Percentiles rank a stretch among this genome's conserved stretches.
These are phyloP conservation scores for Schwanniomyces sp. DNA, from an alignment of 805 yeast species.

Conservation along the genomic window DNA sequence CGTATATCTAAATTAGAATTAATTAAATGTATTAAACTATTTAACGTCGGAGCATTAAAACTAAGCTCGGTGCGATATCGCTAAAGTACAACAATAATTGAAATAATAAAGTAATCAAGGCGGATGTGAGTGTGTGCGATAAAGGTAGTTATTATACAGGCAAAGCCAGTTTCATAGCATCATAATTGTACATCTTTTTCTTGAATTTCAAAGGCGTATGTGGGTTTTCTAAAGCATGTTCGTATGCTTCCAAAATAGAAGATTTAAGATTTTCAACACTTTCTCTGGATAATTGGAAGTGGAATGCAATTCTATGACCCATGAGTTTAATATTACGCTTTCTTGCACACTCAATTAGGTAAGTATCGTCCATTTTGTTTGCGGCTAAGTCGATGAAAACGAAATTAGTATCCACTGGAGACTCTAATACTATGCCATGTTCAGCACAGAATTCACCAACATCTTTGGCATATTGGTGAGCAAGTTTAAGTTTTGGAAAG, in stretches of 20 bases:
- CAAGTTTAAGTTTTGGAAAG: slow-evolving; percentile 51
- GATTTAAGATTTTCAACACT: slow-evolving; percentile 35
- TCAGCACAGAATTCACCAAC: slow-evolving; percentile 53
- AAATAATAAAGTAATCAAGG: background rate
- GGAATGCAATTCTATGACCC: slow-evolving; percentile 50
- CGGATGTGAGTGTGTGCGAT: too few relatives aligned
- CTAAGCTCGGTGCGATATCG: background rate
- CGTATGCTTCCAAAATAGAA: slow-evolving; percentile 58
- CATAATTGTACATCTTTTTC: slow-evolving; percentile 23
- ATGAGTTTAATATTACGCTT: slow-evolving; percentile 62
- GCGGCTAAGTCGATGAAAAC: slow-evolving; percentile 65
- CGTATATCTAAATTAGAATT: background rate
- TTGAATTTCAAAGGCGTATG: slow-evolving; percentile 19
- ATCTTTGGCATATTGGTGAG: slow-evolving; percentile 54
- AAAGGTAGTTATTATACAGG: background rate
- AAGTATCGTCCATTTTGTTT: slow-evolving; percentile 56
- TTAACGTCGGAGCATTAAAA: background rate
- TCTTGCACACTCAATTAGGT: slow-evolving; percentile 52
- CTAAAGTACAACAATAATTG: background rate
- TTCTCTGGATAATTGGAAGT: slow-evolving; percentile 33
- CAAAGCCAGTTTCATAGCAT: slow-evolving; percentile 9
- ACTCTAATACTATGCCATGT: slow-evolving; percentile 56
- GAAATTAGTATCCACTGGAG: slow-evolving; percentile 84
- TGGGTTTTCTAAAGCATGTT: slow-evolving; percentile 56
- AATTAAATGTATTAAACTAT: background rate